Conservation (phyloP, 179 eudicot genomes). For the Silene coronaria region DNA sequence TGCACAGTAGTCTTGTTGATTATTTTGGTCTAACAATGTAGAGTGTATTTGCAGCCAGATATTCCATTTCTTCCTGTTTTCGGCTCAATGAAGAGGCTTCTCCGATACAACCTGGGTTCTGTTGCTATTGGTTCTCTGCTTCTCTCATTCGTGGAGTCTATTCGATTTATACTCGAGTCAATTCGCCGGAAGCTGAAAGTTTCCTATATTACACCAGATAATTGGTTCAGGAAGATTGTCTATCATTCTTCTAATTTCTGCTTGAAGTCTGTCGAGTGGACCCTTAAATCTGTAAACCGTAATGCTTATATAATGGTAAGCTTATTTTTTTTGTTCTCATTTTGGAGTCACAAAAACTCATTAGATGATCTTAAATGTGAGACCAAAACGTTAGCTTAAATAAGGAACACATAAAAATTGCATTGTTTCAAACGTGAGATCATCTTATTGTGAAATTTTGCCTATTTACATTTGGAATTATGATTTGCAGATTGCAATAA, state of each 20-base stretch:
- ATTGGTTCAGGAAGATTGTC: slow-evolving; percentile 54
- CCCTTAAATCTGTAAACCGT: slow-evolving; percentile 83
- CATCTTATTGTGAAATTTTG: too few species aligned
- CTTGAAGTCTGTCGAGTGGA: slow-evolving; percentile 70
- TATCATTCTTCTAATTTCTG: slow-evolving; percentile 54
- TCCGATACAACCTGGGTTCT: slow-evolving; percentile 80
- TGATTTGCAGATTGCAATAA: slow-evolving; percentile 78
- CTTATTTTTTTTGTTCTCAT: background rate
- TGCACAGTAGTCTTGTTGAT: background rate
- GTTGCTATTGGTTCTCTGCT: slow-evolving; percentile 86
- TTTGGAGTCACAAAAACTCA: background rate
- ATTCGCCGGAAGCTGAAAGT: slow-evolving; percentile 83
- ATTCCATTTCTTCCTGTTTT: slow-evolving; percentile 91
- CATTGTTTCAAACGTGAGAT: too few species aligned
- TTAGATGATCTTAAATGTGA: too few species aligned
- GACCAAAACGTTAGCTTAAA: too few species aligned
- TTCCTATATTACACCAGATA: slow-evolving; percentile 52
- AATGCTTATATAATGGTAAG: slow-evolving; percentile 95
- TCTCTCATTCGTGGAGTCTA: slow-evolving; percentile 73
- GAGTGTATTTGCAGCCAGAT: slow-evolving; percentile 47
- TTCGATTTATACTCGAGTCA: slow-evolving; percentile 74
- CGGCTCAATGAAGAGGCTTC: slow-evolving; percentile 85
- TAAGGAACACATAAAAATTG: too few species aligned
- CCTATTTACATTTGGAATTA: background rate
- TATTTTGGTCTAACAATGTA: slow-evolving; percentile 14